Evolutionary conservation across 345 rosid species (phyloP), one percentile per base, ranked within the genome.

Genomic region (Physaria fendleri): DNA sequence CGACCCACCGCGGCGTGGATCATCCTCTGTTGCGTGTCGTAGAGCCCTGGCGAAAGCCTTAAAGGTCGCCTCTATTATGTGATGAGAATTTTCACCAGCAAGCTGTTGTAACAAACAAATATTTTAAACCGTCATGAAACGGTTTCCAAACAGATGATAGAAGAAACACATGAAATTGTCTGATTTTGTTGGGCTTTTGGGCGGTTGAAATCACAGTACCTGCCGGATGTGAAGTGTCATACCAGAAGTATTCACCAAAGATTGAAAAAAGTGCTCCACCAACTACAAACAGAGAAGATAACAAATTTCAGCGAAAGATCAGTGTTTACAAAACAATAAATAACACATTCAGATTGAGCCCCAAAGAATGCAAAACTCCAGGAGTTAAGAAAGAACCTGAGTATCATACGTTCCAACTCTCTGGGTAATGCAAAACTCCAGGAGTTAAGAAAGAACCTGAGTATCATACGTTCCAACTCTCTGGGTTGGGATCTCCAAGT

Each of bases 31-130:
- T 46, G 97, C 99, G 66, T 83, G 90, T 50, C 95, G 78, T 43
- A 93, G 85, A 65, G 99, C 99, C 72, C 97, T 93, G 22, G 95
- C 92, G 69, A 89, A 93, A 47, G 97, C 95, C 76, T 93, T 93
- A 72, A 93, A 93, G 12, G 95, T 89, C 50, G 99, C 99, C 79
- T 89, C 97, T 37, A 85, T 82, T 35, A 89, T 87, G 64, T 89
- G 99, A 71, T 93, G 99, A 48, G 97, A 87, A 68, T 89, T 89
- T 65, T 56, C 83, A 44, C 97, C 97, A 46, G 90, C 89, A 73
- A 86, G 95, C 99, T 93, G 82, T 46, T 18, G 17, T 39, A 62
- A 37, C 37, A 69, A 47, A 38, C 58, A 2, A 10, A 4, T 16
- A 41, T 35, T 16, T 14, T n/a, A 13, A 35, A 42, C 24, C 9